Conservation (phyloP, 2,329 filamentous ascomycete genomes). For the Penicillium sp. region DNA sequence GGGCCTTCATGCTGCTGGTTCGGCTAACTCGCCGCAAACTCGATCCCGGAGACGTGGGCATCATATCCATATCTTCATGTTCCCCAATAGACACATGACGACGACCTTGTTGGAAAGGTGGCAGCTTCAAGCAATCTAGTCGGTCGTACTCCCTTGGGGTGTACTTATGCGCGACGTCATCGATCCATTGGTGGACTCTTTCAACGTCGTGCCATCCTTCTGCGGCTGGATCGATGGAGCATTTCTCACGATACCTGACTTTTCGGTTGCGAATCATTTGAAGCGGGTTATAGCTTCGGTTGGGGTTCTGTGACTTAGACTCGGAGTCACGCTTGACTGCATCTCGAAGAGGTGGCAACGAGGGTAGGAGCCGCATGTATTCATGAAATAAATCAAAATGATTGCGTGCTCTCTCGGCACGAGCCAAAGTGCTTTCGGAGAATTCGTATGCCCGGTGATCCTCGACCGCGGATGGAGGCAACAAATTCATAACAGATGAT, state of each 20-base stretch:
- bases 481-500: slow-evolving; percentile 21
- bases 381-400: slow-evolving; percentile 79
- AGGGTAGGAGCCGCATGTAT: slow-evolving; percentile 69
- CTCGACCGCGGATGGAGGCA: slow-evolving; percentile 24
- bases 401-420: slow-evolving; percentile 74
- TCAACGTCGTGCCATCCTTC: slow-evolving; percentile 69
- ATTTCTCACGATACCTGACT: slow-evolving; percentile 68
- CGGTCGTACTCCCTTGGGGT: slow-evolving; percentile 39
- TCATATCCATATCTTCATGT: slow-evolving; percentile 20
- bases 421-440: slow-evolving; percentile 68
- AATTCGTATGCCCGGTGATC: slow-evolving; percentile 45
- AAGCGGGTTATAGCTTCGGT: slow-evolving; percentile 77
- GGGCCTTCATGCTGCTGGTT: slow-evolving; percentile 49
- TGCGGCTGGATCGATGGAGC: slow-evolving; percentile 61
- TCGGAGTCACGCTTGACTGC: slow-evolving; percentile 10
- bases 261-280: slow-evolving; percentile 89
- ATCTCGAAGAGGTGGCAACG: slow-evolving; percentile 59
- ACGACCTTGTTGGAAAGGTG: slow-evolving; percentile 30
- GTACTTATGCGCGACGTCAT: slow-evolving; percentile 52
- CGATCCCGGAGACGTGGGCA: slow-evolving; percentile 31
- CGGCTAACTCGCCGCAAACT: slow-evolving; percentile 36
- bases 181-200: slow-evolving; percentile 67
- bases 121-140: slow-evolving; percentile 40
- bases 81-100: slow-evolving; percentile 13
- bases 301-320: slow-evolving; percentile 27